Conservation (phyloP, 1,284 basidiomycete genomes). For the Melampsora occidentalis region DNA sequence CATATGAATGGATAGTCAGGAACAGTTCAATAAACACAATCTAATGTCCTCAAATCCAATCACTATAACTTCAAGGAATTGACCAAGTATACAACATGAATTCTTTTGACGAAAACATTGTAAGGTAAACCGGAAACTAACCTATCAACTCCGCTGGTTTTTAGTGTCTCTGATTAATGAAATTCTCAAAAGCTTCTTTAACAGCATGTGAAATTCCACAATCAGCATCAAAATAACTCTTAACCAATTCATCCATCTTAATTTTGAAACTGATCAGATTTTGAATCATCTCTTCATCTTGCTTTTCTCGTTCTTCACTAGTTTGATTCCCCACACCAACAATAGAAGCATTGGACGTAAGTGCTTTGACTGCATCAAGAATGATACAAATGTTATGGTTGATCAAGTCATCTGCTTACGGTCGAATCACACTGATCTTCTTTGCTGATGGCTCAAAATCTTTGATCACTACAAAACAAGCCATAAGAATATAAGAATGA, state of each 20-base stretch:
- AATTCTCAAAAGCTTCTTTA: conserved; percentile 71
- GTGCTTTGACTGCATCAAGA: background rate
- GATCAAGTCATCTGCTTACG: background rate
- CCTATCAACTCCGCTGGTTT: conserved; percentile 88
- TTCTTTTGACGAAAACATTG: background rate
- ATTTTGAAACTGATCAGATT: conserved; percentile 21
- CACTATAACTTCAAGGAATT: too few relatives aligned
- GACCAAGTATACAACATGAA: too few relatives aligned
- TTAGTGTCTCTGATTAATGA: conserved; percentile 75
- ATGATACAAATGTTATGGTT: background rate
- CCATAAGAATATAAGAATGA: too few relatives aligned
- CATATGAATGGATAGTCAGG: too few relatives aligned
- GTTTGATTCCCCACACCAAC: background rate
- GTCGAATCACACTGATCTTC: too few relatives aligned
- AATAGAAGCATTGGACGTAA: background rate
- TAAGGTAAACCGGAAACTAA: conserved; percentile 46
- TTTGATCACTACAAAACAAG: too few relatives aligned
- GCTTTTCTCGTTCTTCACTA: conserved; percentile 6
- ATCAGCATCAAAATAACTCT: conserved; percentile 44
- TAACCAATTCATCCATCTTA: conserved; percentile 17
- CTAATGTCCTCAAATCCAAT: too few relatives aligned
- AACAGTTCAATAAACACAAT: too few relatives aligned
- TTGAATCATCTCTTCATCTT: conserved; percentile 21
- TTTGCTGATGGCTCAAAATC: too few relatives aligned
- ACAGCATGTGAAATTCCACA: conserved; percentile 55